Percentiles rank a stretch among this genome's conserved stretches.
phyloP scores from a whole-genome alignment of 441 rosid genomes.

The Pelargonium fulgidum region DNA sequence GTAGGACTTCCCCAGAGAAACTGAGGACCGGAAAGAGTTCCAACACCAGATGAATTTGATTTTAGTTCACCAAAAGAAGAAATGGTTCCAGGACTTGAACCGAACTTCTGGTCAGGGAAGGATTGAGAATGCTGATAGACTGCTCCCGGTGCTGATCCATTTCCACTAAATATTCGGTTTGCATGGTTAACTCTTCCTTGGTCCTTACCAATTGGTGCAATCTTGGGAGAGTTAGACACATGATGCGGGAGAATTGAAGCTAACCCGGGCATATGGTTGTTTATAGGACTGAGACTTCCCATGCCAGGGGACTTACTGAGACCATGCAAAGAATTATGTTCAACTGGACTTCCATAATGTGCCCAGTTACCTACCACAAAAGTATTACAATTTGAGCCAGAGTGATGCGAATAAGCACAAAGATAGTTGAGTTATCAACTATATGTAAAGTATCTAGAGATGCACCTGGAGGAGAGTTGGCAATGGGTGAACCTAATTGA shows the following conservation, averaged over 20 bases:
- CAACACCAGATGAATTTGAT: constrained; percentile 47
- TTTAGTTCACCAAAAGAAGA: constrained; percentile 48
- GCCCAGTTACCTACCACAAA: constrained; percentile 60
- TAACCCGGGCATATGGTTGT: constrained; percentile 51
- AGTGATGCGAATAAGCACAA: constrained; percentile 1
- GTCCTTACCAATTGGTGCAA: constrained; percentile 66
- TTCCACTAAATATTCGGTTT: constrained; percentile 37
- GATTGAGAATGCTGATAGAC: constrained; percentile 47
- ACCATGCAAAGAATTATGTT: constrained; percentile 46
- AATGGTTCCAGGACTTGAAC: constrained; percentile 45
- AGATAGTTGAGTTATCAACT: constrained; percentile 9
- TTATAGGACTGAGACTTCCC: constrained; percentile 46
- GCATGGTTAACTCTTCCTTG: constrained; percentile 44
- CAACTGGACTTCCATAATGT: constrained; percentile 62
- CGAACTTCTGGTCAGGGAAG: constrained; percentile 45
- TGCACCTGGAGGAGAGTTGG: constrained; percentile 79
- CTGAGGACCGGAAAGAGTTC: constrained; percentile 66
- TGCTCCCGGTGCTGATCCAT: constrained; percentile 37
- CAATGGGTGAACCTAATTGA: constrained; percentile 71
- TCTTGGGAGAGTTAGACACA: constrained; percentile 45
- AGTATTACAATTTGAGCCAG: constrained; percentile 18
- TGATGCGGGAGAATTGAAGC: constrained; percentile 67
- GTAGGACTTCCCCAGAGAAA: constrained; percentile 85
- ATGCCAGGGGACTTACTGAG: constrained; percentile 48
- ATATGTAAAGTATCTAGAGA: constrained; percentile 15